Conservation (phyloP, 495 filamentous ascomycete genomes). For the Trichoderma erinaceum region DNA sequence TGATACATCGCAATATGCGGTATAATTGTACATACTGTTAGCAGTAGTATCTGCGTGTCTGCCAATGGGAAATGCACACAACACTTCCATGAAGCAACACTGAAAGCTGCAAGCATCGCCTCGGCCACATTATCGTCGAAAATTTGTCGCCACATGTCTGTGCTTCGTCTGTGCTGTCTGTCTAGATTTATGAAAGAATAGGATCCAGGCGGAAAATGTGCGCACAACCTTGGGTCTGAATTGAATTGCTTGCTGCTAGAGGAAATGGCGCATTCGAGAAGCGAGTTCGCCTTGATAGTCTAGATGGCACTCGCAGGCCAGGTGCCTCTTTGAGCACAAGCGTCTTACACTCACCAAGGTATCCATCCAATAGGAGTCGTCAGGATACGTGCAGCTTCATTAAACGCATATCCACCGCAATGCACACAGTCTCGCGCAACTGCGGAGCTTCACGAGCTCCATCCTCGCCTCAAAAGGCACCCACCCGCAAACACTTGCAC, state of each 20-base stretch:
- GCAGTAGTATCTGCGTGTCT: background rate
- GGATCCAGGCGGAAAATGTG: background rate
- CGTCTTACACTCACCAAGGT: background rate
- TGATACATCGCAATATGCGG: background rate
- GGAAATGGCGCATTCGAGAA: constrained; percentile 13
- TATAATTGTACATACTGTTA: background rate
- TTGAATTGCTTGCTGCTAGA: background rate
- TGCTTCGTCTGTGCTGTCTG: background rate
- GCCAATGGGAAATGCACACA: no score
- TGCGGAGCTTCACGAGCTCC: background rate
- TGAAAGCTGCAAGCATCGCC: background rate
- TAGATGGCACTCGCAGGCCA: background rate
- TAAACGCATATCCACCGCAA: constrained; percentile 12
- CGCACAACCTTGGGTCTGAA: background rate
- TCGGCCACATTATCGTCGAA: background rate
- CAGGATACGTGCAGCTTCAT: background rate
- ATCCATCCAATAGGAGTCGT: constrained; percentile 3
- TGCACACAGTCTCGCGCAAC: background rate
- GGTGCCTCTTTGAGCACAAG: background rate
- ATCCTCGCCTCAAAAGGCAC: background rate
- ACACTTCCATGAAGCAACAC: background rate
- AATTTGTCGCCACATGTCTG: background rate
- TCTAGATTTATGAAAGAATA: background rate
- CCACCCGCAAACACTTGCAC: background rate
- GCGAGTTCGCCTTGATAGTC: background rate